Evolutionary conservation across 2,329 filamentous ascomycete species (phyloP).

Genomic region (Botrytis sinoallii): DNA sequence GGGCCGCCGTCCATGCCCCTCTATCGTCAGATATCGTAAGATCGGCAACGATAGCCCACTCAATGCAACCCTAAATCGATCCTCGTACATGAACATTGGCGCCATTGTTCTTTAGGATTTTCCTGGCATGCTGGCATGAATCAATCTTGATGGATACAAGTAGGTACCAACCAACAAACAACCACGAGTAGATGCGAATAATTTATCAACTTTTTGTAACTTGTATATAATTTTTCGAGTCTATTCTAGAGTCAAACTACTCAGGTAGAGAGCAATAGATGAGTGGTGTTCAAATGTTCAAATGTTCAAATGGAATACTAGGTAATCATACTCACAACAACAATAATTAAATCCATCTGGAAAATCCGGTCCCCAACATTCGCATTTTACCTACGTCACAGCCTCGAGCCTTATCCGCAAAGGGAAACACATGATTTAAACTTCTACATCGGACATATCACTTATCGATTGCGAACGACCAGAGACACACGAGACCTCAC

Average conservation of each 20-base stretch:
- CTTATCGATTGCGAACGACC: slow-evolving; percentile 4
- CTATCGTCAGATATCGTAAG: not conserved
- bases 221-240: not conserved
- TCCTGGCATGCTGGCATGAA: not conserved
- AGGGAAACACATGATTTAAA: slow-evolving; percentile 6
- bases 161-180: not conserved
- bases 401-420: slow-evolving; percentile 1
- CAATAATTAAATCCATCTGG: not conserved
- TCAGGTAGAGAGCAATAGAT: not conserved
- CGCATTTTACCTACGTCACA: slow-evolving; percentile 6
- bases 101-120: not conserved
- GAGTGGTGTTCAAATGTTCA: not conserved
- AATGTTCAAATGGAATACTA: too few relatives aligned
- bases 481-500: slow-evolving; percentile 8
- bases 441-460: not conserved
- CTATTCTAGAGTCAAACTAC: not conserved
- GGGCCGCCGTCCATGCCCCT: not conserved
- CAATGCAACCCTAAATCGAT: not conserved
- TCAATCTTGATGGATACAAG: not conserved
- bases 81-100: not conserved
- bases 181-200: not conserved
- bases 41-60: slow-evolving; percentile 4
- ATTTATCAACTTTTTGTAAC: not conserved
- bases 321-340: not conserved
- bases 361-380: not conserved